Base-by-base conservation (phyloP, 148 eudicot genomes). In the Spergularia bocconei region DNA sequence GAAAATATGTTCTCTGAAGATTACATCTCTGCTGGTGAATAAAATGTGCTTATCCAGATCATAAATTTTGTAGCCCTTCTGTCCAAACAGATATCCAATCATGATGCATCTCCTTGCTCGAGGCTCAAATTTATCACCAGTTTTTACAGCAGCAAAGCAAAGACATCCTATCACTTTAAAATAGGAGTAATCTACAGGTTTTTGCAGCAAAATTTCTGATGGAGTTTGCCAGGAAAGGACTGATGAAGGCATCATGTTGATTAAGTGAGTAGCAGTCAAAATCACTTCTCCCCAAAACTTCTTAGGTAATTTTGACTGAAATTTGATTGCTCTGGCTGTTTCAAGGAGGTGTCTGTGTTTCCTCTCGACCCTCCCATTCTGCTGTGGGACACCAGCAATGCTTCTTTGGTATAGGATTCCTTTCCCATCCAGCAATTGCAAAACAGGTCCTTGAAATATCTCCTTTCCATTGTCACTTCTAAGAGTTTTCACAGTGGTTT, bases 341-440 rank as follows among this genome's bases (percentile, higher is more conserved):
- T 71, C 63, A 0, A 54, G 6, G 5, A 44, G 5, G 1, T 44
- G 48, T 44, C 7, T 44, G 9, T 44, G 48, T 9, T 44, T 44
- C 10, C 62, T 29, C 15, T 71, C 29, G 6, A 71, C 74, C 16
- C 60, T 12, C 13, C 63, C 74, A 71, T 71, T 71, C 36, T 54
- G 47, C 13, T 71, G 63, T 13, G 69, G 69, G 1, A 10, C 3
- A 6, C 55, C 19, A 2, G 15, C 57, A 51, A 50, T 21, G 15
- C 44, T 44, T 62, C 6, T 71, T n/a, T 71, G 63, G 36, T 71
- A 63, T 0, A 39, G 0, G 6, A 71, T 56, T 2, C 74, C 52
- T 3, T 55, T 33, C 2, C 6, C 2, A 1, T 11, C 5, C 15
- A 71, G 56, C 29, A n/a, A 17, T 14, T 15, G 1, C 1, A 13